Base-by-base conservation (phyloP, 208 protist species). In the Acanthamoeba quina region DNA sequence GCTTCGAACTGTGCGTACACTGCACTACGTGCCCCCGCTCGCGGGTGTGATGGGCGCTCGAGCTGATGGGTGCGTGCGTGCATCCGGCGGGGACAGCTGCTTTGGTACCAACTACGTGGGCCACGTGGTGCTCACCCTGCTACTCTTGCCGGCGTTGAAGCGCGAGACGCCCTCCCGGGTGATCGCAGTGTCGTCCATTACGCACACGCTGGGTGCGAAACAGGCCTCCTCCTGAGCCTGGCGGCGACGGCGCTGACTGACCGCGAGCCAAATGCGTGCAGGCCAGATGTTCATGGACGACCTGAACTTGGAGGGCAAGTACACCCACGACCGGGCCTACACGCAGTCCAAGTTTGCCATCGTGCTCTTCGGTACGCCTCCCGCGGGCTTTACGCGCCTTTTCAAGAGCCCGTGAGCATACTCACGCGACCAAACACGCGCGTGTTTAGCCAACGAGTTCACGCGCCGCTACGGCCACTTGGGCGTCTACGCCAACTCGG, bases 261-360 rank as follows among this genome's bases (percentile, higher is more conserved):
- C 15, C 44, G 13, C 21, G 9, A 34, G 7, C 72, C 37, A 37
- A 37, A 37, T 37, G 26, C 21, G 5, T 44, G 49, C n/a, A 64
- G 44, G 78, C 47, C 78, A 86, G 44, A 86, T 56, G 78, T 56
- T 86, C 78, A 64, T 86, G 78, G 78, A 86, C 29, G 78, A 86
- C 47, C 49, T 86, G 21, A 86, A 86, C 78, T 29, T 86, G 26
- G 78, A 86, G 19, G 9, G 24, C 26, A 34, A n/a, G 13, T 86
- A 86, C 78, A 86, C 52, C 1, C 44, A 86, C 47, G 78, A 86
- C 47, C 24, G 54, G 47, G 78, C 78, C 47, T 86, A 86, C 49
- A 86, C 44, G 29, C 78, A 86, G 44, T 86, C 78, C 78, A 86
- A 86, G 78, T 86, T 86, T 62, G 78, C 78, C 9, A 34, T 62